Evolutionary conservation across 352 stramenopile species (phyloP).

Genomic region (Globisporangium spiculum): DNA sequence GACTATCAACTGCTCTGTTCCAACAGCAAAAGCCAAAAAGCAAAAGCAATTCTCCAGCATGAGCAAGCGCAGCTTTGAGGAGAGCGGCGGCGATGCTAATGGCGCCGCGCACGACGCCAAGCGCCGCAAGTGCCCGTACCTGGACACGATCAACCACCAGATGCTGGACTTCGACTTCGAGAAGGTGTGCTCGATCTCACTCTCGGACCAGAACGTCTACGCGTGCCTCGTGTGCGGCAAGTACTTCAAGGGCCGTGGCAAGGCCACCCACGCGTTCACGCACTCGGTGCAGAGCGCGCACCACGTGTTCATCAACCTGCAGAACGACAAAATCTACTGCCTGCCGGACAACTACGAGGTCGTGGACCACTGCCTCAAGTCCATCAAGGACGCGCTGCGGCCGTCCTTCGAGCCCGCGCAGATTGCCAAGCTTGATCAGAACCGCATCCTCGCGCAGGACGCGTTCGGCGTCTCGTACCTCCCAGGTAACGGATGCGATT

Average conservation of each 20-base stretch:
- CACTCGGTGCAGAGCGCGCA: slow-evolving; percentile 96
- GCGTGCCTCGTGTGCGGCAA: slow-evolving; percentile 98
- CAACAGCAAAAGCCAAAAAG: neutral
- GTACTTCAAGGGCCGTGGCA: slow-evolving; percentile 95
- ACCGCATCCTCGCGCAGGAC: slow-evolving; percentile 91
- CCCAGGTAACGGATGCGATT: slow-evolving; percentile 37
- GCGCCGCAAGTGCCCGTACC: slow-evolving; percentile 95
- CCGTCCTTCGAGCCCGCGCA: slow-evolving; percentile 84
- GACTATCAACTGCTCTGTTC: neutral
- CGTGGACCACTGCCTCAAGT: slow-evolving; percentile 91
- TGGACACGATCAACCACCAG: slow-evolving; percentile 98
- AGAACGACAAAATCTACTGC: slow-evolving; percentile 95
- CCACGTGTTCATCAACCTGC: slow-evolving; percentile 97
- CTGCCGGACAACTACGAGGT: slow-evolving; percentile 99
- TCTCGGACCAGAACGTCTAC: slow-evolving; percentile 98
- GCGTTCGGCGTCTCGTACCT: slow-evolving; percentile 97
- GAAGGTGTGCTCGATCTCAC: slow-evolving; percentile 95
- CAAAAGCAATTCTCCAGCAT: slow-evolving; percentile 9
- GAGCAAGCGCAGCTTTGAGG: slow-evolving; percentile 47
- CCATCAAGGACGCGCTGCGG: slow-evolving; percentile 94
- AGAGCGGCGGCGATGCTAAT: slow-evolving; percentile 17
- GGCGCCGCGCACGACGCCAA: slow-evolving; percentile 28
- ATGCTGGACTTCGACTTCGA: slow-evolving; percentile 99
- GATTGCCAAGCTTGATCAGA: slow-evolving; percentile 89
- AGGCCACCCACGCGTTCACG: slow-evolving; percentile 94